Percentiles rank a stretch among this genome's conserved stretches.
Evolutionary conservation across 345 rosid genomes (phyloP).

Genomic region (Eucalyptus camaldulensis): DNA sequence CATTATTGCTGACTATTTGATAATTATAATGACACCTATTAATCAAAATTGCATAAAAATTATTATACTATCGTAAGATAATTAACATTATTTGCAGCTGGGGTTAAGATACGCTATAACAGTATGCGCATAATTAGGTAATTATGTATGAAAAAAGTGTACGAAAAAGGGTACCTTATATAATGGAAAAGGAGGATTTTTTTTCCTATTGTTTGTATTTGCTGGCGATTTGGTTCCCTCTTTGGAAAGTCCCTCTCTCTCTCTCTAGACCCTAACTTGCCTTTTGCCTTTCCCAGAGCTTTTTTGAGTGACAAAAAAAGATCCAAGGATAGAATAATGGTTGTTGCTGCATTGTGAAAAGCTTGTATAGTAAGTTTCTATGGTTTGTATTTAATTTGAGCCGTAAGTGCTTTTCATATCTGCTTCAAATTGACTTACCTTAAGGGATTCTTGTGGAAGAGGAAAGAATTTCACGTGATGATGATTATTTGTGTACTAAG

Average conservation of each 20-base stretch:
- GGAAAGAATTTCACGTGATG: not conserved
- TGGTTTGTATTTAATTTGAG: not conserved
- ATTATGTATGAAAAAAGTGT: not conserved
- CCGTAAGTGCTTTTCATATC: fast-evolving
- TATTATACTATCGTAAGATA: not conserved
- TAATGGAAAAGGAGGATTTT: not conserved
- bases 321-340: not conserved
- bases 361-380: not conserved
- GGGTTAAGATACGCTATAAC: not conserved
- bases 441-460: not conserved
- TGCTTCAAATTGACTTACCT: not conserved
- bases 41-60: not conserved
- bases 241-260: not conserved
- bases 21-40: not conserved
- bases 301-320: not conserved
- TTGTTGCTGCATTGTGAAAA: not conserved
- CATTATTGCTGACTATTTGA: not conserved
- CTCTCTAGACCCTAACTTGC: not conserved
- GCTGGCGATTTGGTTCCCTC: not conserved
- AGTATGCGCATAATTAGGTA: not conserved
- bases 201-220: not conserved
- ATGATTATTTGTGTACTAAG: fast-evolving
- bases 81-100: not conserved
- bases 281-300: not conserved
- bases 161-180: not conserved